These are phyloP conservation scores for Proliferodiscus dingleyae DNA, from an alignment of 2,329 filamentous ascomycete species.

Conservation along the genomic window DNA sequence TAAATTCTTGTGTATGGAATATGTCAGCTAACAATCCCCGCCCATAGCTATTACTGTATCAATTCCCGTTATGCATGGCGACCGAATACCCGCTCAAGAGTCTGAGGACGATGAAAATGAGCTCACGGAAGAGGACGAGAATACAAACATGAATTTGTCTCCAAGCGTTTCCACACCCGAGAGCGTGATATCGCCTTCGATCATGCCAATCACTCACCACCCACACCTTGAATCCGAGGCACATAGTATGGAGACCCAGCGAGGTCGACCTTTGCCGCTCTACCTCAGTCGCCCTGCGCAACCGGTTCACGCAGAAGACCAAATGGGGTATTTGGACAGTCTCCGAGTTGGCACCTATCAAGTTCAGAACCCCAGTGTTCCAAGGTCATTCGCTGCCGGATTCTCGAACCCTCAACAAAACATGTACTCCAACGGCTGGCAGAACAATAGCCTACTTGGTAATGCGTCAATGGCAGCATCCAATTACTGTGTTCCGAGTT, in stretches of 20 bases:
- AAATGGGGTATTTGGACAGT: slow-evolving; percentile 8
- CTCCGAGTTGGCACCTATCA: slow-evolving; percentile 9
- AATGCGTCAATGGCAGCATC: slow-evolving; percentile 8
- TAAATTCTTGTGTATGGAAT: neutral
- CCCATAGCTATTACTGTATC: slow-evolving; percentile 17
- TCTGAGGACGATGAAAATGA: slow-evolving; percentile 20
- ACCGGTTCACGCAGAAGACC: slow-evolving; percentile 13
- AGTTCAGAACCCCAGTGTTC: slow-evolving; percentile 11
- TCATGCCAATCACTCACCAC: slow-evolving; percentile 11
- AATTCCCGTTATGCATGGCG: slow-evolving; percentile 21
- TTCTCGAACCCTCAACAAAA: slow-evolving; percentile 15
- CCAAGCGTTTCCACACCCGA: slow-evolving; percentile 18
- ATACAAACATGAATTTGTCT: neutral
- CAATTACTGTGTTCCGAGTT: slow-evolving; percentile 16
- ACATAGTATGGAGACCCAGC: slow-evolving; percentile 11
- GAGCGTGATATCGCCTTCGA: slow-evolving; percentile 18
- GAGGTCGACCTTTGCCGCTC: slow-evolving; percentile 9
- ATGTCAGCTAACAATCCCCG: neutral
- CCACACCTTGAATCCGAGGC: slow-evolving; percentile 13
- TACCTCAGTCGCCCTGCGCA: slow-evolving; percentile 5
- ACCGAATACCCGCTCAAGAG: slow-evolving; percentile 12
- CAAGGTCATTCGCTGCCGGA: slow-evolving; percentile 11
- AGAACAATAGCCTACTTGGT: slow-evolving; percentile 13
- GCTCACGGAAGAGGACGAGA: slow-evolving; percentile 24
- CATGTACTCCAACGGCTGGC: slow-evolving; percentile 11